These are phyloP conservation scores for Massariosphaeria phaeospora DNA, from an alignment of 495 filamentous ascomycete species.

Conservation along the genomic window DNA sequence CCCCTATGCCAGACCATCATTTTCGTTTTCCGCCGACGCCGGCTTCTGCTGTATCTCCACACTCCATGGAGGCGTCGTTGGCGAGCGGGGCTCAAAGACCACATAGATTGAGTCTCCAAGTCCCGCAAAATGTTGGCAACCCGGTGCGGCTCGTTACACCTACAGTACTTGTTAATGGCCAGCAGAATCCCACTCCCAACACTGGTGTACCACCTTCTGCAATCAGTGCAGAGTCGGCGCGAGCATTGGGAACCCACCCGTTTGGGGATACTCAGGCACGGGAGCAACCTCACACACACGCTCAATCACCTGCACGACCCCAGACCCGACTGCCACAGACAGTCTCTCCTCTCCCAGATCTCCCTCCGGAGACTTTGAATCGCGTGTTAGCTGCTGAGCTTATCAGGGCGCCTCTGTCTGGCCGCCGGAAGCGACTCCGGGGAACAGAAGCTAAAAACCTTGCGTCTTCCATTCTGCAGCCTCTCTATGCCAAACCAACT, in stretches of 20 bases:
- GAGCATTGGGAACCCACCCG: constrained; percentile 31
- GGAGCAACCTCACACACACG: not conserved
- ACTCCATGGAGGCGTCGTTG: constrained; percentile 26
- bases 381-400: constrained; percentile 39
- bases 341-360: constrained; percentile 2
- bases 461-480: constrained; percentile 36
- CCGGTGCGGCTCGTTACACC: constrained; percentile 76
- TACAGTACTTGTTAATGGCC: constrained; percentile 63
- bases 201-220: constrained; percentile 28
- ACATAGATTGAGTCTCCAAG: constrained; percentile 68
- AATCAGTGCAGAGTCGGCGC: constrained; percentile 35
- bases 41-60: constrained; percentile 26
- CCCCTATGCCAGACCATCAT: constrained; percentile 26
- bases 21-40: constrained; percentile 31
- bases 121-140: constrained; percentile 67
- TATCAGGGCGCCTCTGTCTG: constrained; percentile 36
- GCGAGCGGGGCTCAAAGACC: constrained; percentile 44
- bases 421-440: constrained; percentile 36
- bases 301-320: not conserved
- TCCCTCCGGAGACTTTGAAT: constrained; percentile 31
- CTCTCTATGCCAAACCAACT: constrained; percentile 22
- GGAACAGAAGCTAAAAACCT: constrained; percentile 41
- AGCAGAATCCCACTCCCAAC: constrained; percentile 38
- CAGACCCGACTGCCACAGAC: not conserved
- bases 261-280: constrained; percentile 5